Base-by-base conservation (phyloP, 306 rosid species). In the Myrica gale region DNA sequence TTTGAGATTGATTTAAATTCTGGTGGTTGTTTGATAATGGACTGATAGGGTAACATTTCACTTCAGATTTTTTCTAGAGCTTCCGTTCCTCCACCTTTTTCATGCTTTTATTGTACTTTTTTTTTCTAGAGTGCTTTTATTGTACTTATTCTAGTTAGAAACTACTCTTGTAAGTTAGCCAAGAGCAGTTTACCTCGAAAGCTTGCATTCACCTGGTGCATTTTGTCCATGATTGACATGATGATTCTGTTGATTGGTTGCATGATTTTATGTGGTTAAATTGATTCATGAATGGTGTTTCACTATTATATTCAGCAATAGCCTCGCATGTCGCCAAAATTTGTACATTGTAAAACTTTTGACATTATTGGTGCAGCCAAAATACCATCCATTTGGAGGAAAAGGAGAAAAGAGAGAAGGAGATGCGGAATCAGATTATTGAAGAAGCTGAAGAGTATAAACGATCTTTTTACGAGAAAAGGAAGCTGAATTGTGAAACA, bases 381-480 rank as follows among this genome's bases (percentile, higher is more conserved):
- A 95, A 95, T 81, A 84, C 85, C 23, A 85, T 89, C 47, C 87
- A 92, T 84, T 90, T 95, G 0, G 98, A 88, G 85, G 97, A 89
- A 80, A 95, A 95, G 83, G 97, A 90, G 86, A 84, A 89, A 62
- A 88, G 57, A 74, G 96, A 95, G 76, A 89, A 76, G 83, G 97
- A 95, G 85, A 84, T 95, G 97, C 68, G 93, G 76, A 90, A 84
- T 77, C 97, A 89, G 74, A 90, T 95, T 76, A 90, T 95, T 15
- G 82, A 89, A 44, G 97, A 95, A 86, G 98, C 96, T 80, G 98
- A 95, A 43, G 97, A 95, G 58, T 92, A 76, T 48, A 92, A 87
- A 75, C 55, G 84, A 71, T 79, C 93, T 37, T 95, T 95, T 74
- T 82, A 89, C 81, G 97, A 88, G 83, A 95, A 95, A 76, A 87